Percentiles rank a stretch among this genome's conserved stretches.
Conservation (phyloP, 352 stramenopile species). For the Phytophthora megakarya region DNA sequence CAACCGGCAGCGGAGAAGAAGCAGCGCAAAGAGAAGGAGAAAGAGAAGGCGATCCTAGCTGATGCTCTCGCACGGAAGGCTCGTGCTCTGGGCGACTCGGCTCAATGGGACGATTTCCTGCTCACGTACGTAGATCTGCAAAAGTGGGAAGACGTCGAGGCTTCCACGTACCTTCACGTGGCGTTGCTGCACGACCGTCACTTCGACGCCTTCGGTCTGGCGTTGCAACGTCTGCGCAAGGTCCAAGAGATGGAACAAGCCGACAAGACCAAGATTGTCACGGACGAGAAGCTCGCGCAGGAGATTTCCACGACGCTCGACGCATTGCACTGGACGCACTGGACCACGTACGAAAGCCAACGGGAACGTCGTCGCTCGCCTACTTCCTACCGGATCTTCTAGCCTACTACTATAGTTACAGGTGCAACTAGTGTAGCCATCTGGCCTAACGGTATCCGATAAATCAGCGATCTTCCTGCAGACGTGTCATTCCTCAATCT, state of each 20-base stretch:
- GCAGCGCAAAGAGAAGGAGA: constrained; percentile 76
- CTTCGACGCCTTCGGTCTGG: constrained; percentile 46
- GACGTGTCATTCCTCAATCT: constrained; percentile 3
- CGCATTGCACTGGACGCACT: constrained; percentile 65
- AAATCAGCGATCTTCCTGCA: background rate
- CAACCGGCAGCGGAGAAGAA: constrained; percentile 63
- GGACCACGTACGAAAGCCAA: constrained; percentile 52
- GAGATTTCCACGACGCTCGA: constrained; percentile 46
- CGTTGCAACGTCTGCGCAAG: constrained; percentile 76
- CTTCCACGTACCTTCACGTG: constrained; percentile 58
- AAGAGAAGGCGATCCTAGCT: constrained; percentile 67
- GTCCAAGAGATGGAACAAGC: constrained; percentile 57
- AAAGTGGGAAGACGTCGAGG: constrained; percentile 80
- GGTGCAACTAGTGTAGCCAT: no score
- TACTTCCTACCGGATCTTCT: constrained; percentile 67
- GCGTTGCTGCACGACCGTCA: constrained; percentile 66
- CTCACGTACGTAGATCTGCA: constrained; percentile 54
- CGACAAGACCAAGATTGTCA: constrained; percentile 73
- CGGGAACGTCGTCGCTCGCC: constrained; percentile 65
- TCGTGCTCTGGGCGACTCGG: constrained; percentile 67
- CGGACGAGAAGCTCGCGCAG: constrained; percentile 58
- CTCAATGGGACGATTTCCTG: constrained; percentile 64
- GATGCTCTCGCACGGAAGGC: constrained; percentile 73
- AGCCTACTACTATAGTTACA: constrained; percentile 8
- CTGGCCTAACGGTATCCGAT: background rate